Evolutionary conservation across 129 eudicot species (phyloP), one percentile per base, ranked within the genome.

Genomic region (Erigeron canadensis): DNA sequence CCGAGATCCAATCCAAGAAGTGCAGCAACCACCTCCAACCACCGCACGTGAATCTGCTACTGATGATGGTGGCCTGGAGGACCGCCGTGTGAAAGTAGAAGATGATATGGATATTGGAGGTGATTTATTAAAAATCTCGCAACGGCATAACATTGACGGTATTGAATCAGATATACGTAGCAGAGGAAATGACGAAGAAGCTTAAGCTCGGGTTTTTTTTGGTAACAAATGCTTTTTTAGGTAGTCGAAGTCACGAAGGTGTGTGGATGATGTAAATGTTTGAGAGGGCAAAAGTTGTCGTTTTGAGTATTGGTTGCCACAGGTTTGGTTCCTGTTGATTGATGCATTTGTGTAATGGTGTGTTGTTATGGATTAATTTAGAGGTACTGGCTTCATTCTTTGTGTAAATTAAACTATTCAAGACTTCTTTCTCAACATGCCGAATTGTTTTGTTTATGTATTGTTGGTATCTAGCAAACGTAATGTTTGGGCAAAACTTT

Each of bases 21-120:
- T 78, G 70, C 75, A 71, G 15, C 87, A 80, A 41, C 77, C 82
- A 19, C 74, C 86, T 42, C 67, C 79, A 2, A 51, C 69, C 68
- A 72, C 88, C 16, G 28, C 78, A 17, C 74, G 80, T 51, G 82
- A 84, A 60, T 84, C 75, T 37, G 71, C 70, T 43, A 81, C 78
- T 21, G 28, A 47, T 5, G 87, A 71, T 47, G 85, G 8, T 1
- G 82, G 76, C 41, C 69, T 38, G 5, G 96, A 85, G 10, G 88
- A 75, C 48, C 80, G 83, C 3, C 85, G 96, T 16, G 67, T 66
- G 78, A 89, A 89, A 69, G 88, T 89, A 46, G 93, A 89, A 79
- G 94, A 84, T 64, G 96, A 86, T 76, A 10, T 84, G 59, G 93
- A 87, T 77, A 71, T 89, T 10, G 96, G 92, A 15, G 96, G 91